Percentiles rank a stretch among this genome's conserved stretches.
phyloP scores from a whole-genome alignment of 495 filamentous ascomycete genomes.

The Aspergillus affinis region DNA sequence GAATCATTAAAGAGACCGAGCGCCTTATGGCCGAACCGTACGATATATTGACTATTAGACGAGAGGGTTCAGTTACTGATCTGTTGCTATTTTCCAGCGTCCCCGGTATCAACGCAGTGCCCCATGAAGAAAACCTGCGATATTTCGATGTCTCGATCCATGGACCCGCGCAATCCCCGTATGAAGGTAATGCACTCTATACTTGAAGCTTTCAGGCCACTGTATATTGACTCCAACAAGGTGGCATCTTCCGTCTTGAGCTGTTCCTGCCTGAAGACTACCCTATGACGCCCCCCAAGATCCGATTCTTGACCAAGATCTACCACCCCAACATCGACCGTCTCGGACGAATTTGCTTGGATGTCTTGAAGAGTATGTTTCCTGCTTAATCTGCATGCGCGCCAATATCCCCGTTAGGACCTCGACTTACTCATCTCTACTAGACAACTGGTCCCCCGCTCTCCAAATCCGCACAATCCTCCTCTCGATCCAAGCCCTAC shows the following conservation, averaged over 20 bases:
- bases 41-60: slow-evolving; percentile 30
- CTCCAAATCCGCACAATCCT: slow-evolving; percentile 97
- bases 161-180: slow-evolving; percentile 90
- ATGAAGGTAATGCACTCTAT: slow-evolving; percentile 66
- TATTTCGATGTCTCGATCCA: slow-evolving; percentile 98
- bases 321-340: slow-evolving; percentile 99
- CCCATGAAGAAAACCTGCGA: slow-evolving; percentile 96
- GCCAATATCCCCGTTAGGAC: background rate
- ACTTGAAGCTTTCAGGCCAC: background rate
- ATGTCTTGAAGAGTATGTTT: slow-evolving; percentile 90
- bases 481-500: slow-evolving; percentile 92
- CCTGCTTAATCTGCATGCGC: background rate
- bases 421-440: background rate
- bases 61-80: background rate
- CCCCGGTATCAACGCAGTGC: slow-evolving; percentile 92
- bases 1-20: slow-evolving; percentile 98
- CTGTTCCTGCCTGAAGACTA: slow-evolving; percentile 99
- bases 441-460: slow-evolving; percentile 98
- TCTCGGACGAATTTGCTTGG: slow-evolving; percentile 92
- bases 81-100: slow-evolving; percentile 55
- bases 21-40: slow-evolving; percentile 96
- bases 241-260: slow-evolving; percentile 95
- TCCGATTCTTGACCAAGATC: slow-evolving; percentile 97
- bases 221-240: slow-evolving; percentile 39
- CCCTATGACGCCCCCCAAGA: slow-evolving; percentile 98